Base-by-base conservation (phyloP, 176 grass and related monocot genomes). In the Phoenix dactylifera region DNA sequence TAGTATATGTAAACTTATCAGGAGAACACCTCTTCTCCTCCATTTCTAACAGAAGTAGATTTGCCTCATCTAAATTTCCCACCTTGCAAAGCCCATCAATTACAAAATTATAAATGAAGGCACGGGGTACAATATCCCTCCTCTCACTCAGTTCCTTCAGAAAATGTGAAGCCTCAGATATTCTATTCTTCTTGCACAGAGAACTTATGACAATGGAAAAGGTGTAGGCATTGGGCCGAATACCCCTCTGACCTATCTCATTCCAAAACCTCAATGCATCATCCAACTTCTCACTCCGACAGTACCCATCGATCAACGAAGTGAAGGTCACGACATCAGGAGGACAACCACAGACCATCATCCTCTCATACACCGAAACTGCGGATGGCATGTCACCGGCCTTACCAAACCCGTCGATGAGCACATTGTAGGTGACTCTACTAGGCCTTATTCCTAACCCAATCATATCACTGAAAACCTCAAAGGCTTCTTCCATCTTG, bases 1-100 rank as follows among this genome's bases (percentile, higher is more conserved):
- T 97, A 60, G 93, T 97, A 73, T 85, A 97, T 56, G 80, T 92
- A 83, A 85, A 97, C 51, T 92, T 97, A 77, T 97, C 93, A 48
- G 93, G 84, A 63, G 7, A 56, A 53, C 87, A 86, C 32, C 72
- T 78, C 72, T 78, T 88, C 56, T 52, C 62, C 61, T 78, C 78
- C 93, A 97, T 91, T 54, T 85, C 75, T 29, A 39, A 50, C 25
- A 80, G 49, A 39, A 91, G 62, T 52, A 59, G 62, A 70, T 92
- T 92, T 55, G 93, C 93, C 77, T 85, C 73, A 24, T 97, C 73
- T 29, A 92, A 62, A 57, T 83, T 82, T 52, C 87, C 93, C 51
- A 62, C 62, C 82, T 82, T 91, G 60, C 93, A 97, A 17, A 97
- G 59, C 54, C 75, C 70, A 85, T 97, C 62, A 68, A 97, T 74